Base-by-base conservation (phyloP, 306 rosid species). In the Cucurbita argyrosperma region DNA sequence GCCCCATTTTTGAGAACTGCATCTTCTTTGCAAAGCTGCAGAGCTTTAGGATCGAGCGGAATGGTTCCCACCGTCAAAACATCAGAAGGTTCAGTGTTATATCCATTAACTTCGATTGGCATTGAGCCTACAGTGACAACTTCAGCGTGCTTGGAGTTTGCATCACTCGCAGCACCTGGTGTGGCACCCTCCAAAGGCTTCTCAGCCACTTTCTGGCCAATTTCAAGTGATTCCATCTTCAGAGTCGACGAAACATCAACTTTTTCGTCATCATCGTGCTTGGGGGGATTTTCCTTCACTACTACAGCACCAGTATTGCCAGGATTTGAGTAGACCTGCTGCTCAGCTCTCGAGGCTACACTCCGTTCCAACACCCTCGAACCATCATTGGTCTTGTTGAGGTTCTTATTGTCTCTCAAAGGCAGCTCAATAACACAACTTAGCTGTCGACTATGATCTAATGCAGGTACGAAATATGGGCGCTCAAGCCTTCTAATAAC, bases 71-170 rank as follows among this genome's bases (percentile, higher is more conserved):
- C 85, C 46, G 89, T 92, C 81, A 88, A 77, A 79, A 83, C 76
- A 23, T 91, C 78, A 35, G 81, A 43, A 16, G 81, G 77, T 81
- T 84, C 87, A 0, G 82, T 2, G 57, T 67, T 13, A 53, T 67
- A 85, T 43, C 96, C 97, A 73, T 86, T 85, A 66, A 89, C 88
- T 83, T 80, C 87, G 16, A 89, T 83, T 61, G 88, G 90, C 82
- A 88, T 80, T 57, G 97, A 86, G 50, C 96, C 97, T 0, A 88
- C 94, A 35, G 88, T 92, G 51, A 88, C 80, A 84, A 88, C 82
- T 74, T 81, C 89, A 71, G 58, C 7, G 6, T 71, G 67, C 72
- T 77, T 79, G 11, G 80, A 57, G 42, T 77, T 81, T 71, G 80
- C 40, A 43, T 62, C 38, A 40, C 35, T 65, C 61, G 70, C 71